Percentiles rank a stretch among this genome's conserved stretches.
phyloP scores from a whole-genome alignment of 2,329 filamentous ascomycete genomes.

The Botrytis porri region DNA sequence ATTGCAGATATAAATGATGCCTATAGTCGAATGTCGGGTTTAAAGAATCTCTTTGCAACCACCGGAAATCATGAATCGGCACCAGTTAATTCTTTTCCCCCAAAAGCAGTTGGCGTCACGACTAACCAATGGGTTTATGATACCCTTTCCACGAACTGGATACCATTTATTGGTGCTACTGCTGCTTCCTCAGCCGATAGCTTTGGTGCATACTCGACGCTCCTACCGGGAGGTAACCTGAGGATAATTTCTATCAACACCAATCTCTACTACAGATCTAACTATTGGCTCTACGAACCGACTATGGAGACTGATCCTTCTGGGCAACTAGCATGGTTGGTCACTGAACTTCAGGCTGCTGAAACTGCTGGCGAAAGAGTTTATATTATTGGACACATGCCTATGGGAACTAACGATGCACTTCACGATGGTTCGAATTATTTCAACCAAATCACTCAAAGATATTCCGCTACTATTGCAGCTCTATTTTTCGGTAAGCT shows the following conservation, averaged over 20 bases:
- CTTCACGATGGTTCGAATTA: conserved; percentile 41
- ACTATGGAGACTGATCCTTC: conserved; percentile 42
- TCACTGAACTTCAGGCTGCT: conserved; percentile 40
- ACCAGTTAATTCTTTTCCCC: conserved; percentile 41
- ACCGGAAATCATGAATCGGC: conserved; percentile 43
- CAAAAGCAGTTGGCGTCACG: conserved; percentile 27
- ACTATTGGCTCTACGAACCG: conserved; percentile 42
- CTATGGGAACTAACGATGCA: conserved; percentile 39
- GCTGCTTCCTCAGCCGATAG: conserved; percentile 33
- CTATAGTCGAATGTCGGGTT: conserved; percentile 37
- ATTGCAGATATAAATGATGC: conserved; percentile 40
- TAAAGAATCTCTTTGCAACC: conserved; percentile 40
- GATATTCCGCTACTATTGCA: conserved; percentile 36
- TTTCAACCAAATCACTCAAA: conserved; percentile 37
- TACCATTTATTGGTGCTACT: conserved; percentile 36
- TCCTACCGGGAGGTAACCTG: conserved; percentile 36
- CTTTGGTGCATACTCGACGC: conserved; percentile 41
- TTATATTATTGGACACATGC: conserved; percentile 40
- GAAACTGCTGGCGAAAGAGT: conserved; percentile 41
- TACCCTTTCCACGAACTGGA: conserved; percentile 39
- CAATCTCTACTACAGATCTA: conserved; percentile 43
- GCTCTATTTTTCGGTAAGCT: conserved; percentile 36
- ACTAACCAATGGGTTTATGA: conserved; percentile 42
- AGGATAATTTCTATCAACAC: conserved; percentile 45
- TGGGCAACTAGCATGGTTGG: conserved; percentile 40